These are phyloP conservation scores for Nitzschia sp. DNA, from an alignment of 108 stramenopile species.

Conservation along the genomic window DNA sequence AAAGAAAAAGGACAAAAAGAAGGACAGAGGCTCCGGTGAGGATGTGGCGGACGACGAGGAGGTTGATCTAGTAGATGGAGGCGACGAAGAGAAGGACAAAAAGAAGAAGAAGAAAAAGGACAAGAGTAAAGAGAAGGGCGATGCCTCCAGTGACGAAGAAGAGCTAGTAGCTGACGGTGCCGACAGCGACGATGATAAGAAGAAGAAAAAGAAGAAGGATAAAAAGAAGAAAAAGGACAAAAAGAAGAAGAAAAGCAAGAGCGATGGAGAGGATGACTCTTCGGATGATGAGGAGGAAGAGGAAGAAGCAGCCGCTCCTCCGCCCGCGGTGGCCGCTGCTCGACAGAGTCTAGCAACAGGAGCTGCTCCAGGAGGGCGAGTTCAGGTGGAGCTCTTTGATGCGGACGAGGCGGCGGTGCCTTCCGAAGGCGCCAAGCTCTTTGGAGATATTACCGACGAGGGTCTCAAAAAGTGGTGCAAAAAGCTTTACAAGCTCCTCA, in stretches of 20 bases:
- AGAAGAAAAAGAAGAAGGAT: slow-evolving; percentile 18
- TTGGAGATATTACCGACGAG: slow-evolving; percentile 28
- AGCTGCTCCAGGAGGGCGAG: neutral
- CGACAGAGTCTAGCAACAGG: neutral
- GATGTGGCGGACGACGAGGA: slow-evolving; percentile 20
- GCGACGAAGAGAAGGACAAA: slow-evolving; percentile 15
- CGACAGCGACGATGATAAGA: slow-evolving; percentile 17
- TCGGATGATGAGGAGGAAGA: slow-evolving; percentile 7
- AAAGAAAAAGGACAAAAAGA: slow-evolving; percentile 17
- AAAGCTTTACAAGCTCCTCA: slow-evolving; percentile 33
- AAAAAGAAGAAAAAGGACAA: slow-evolving; percentile 19
- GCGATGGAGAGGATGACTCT: slow-evolving; percentile 6
- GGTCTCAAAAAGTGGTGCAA: slow-evolving; percentile 24
- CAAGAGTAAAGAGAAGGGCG: slow-evolving; percentile 11
- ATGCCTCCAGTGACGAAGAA: slow-evolving; percentile 7
- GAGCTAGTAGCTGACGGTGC: neutral
- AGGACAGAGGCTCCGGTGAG: slow-evolving; percentile 1
- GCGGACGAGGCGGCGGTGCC: slow-evolving; percentile 23
- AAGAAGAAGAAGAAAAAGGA: slow-evolving; percentile 41
- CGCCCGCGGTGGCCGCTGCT: neutral
- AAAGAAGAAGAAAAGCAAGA: slow-evolving; percentile 15
- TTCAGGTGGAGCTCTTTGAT: slow-evolving; percentile 25
- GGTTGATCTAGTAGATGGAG: neutral
- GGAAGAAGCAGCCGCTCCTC: neutral
- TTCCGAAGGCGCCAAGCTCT: slow-evolving; percentile 30